These are phyloP conservation scores for Testicularia cyperi DNA, from an alignment of 1,284 basidiomycete species.

Conservation along the genomic window DNA sequence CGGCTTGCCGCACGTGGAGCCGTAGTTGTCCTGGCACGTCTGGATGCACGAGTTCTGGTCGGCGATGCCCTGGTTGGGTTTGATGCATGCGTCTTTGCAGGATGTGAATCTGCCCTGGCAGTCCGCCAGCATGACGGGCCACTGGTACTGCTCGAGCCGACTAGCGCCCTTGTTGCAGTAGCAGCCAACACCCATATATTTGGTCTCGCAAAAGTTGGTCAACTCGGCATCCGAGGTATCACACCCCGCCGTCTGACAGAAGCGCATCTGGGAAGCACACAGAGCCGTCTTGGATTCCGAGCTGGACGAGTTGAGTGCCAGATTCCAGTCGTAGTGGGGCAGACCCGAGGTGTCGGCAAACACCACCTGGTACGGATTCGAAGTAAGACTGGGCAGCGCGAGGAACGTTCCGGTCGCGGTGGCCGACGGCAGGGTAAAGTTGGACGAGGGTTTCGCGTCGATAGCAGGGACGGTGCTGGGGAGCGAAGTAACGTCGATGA, in stretches of 20 bases:
- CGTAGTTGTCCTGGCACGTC: constrained; percentile 41
- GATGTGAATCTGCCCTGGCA: constrained; percentile 45
- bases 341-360: constrained; percentile 31
- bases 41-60: constrained; percentile 38
- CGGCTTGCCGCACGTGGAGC: constrained; percentile 44
- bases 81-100: constrained; percentile 45
- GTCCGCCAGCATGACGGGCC: constrained; percentile 55
- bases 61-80: constrained; percentile 27
- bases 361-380: constrained; percentile 35
- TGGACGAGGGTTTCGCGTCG: constrained; percentile 32
- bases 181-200: constrained; percentile 48
- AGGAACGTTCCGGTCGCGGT: constrained; percentile 35
- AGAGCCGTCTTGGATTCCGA: constrained; percentile 22
- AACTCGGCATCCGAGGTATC: constrained; percentile 20
- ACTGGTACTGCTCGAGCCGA: constrained; percentile 52
- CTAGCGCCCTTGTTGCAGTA: constrained; percentile 43
- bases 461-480: constrained; percentile 16
- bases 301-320: constrained; percentile 18
- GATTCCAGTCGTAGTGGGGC: constrained; percentile 28
- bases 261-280: constrained; percentile 48
- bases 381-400: constrained; percentile 14
- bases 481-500: constrained; percentile 23
- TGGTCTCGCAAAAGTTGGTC: constrained; percentile 55
- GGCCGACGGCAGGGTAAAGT: constrained; percentile 39
- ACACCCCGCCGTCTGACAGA: constrained; percentile 51